Evolutionary conservation across 768 basidiomycete genomes (phyloP).

Genomic region (Phaeotremella fagi): DNA sequence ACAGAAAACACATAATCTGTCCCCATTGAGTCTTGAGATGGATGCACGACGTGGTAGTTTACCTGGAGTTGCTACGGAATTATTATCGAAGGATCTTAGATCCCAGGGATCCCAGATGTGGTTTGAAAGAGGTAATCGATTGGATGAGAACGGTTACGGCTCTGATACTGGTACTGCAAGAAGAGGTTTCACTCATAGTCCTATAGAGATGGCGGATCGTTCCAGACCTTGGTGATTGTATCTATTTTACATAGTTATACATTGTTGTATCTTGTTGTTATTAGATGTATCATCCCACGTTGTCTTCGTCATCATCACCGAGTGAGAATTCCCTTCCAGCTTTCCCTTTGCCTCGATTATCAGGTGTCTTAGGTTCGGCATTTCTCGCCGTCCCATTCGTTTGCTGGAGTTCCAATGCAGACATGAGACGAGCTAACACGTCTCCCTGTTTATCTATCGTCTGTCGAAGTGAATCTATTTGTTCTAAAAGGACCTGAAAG

Average conservation of each 20-base stretch:
- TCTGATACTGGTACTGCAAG: not conserved
- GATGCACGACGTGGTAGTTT: not conserved
- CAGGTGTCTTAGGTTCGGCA: too few relatives aligned
- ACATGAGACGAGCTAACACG: constrained; percentile 32
- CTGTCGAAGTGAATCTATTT: constrained; percentile 41
- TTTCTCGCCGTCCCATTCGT: constrained; percentile 7
- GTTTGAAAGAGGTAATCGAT: constrained; percentile 2
- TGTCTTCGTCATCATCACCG: constrained; percentile 26
- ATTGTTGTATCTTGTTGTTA: not conserved
- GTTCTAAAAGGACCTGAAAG: constrained; percentile 33
- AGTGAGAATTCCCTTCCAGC: constrained; percentile 32
- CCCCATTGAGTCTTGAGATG: not conserved
- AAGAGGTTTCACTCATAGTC: constrained; percentile 13
- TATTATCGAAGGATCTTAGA: not conserved
- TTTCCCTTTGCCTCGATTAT: too few relatives aligned
- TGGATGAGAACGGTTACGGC: not conserved
- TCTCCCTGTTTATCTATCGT: constrained; percentile 45
- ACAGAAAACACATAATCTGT: not conserved
- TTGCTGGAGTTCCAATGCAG: constrained; percentile 10
- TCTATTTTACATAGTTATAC: not conserved
- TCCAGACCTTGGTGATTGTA: constrained; percentile 21
- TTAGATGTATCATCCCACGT: not conserved
- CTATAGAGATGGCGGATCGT: constrained; percentile 27
- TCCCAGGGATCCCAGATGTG: not conserved
- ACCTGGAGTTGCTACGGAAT: not conserved